Conservation (phyloP, 2,329 filamentous ascomycete species). For the Achaetomium macrosporum region DNA sequence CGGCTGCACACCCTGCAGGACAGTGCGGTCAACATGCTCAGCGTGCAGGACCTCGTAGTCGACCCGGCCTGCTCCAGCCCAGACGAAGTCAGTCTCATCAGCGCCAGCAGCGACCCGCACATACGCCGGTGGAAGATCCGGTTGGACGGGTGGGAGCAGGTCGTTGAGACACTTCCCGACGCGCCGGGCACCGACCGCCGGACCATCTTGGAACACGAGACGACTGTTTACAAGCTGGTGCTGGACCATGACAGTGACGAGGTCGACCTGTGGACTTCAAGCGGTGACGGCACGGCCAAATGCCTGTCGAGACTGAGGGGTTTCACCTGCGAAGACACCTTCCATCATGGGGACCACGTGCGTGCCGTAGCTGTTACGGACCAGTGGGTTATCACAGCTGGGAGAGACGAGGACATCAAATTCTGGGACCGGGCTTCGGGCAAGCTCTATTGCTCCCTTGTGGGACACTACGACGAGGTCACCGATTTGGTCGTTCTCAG, state of each 20-base stretch:
- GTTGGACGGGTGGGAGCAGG: slow-evolving; percentile 47
- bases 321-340: slow-evolving; percentile 66
- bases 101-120: slow-evolving; percentile 72
- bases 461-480: slow-evolving; percentile 90
- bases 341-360: slow-evolving; percentile 85
- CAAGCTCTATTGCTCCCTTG: slow-evolving; percentile 65
- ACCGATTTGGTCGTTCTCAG: slow-evolving; percentile 66
- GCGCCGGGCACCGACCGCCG: slow-evolving; percentile 38
- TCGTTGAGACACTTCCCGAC: slow-evolving; percentile 41
- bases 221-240: slow-evolving; percentile 74
- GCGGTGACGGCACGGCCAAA: slow-evolving; percentile 82
- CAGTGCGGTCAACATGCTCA: slow-evolving; percentile 62
- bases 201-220: slow-evolving; percentile 75
- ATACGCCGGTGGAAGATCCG: slow-evolving; percentile 72
- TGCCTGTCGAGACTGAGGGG: slow-evolving; percentile 63
- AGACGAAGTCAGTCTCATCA: slow-evolving; percentile 58
- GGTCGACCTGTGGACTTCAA: slow-evolving; percentile 85
- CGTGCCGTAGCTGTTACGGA: slow-evolving; percentile 71
- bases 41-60: slow-evolving; percentile 70
- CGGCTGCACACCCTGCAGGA: slow-evolving; percentile 74
- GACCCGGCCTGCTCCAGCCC: slow-evolving; percentile 57
- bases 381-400: slow-evolving; percentile 78
- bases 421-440: slow-evolving; percentile 77
- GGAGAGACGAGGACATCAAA: slow-evolving; percentile 84
- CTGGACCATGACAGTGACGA: slow-evolving; percentile 60